Evolutionary conservation across 1,284 basidiomycete species (phyloP), one percentile per base, ranked within the genome.

Genomic region (Irpex lacteus): DNA sequence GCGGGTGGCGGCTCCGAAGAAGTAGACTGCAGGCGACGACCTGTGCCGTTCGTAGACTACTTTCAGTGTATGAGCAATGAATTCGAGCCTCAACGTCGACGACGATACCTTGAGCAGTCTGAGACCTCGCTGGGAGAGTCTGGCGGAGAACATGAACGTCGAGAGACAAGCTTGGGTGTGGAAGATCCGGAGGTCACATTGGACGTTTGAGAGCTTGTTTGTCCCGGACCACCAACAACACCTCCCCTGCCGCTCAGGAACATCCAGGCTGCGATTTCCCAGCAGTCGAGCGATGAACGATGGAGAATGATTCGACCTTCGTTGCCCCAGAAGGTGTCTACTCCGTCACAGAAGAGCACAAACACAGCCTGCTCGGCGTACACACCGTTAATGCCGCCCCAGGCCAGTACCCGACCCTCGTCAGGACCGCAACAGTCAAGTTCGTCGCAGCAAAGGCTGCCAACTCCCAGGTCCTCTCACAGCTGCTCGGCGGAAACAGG

Each of bases 281-380:
- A 60, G 63, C 63, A 64, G 60, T 66, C 65, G 59, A 67, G 69
- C 69, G 62, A 69, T 71, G 72, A 70, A 70, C 64, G 60, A 92
- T 92, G 89, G 90, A 92, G 80, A 90, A 84, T 82, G 91, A 91
- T 62, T 83, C 84, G 63, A 89, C 90, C 19, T 93, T 94, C 76
- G 88, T 92, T 64, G 92, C 92, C 40, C 92, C 92, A 64, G 92
- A 94, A 75, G 92, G 92, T 70, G 90, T 93, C 61, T 94, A 94
- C 78, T 88, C 90, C 19, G 83, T 92, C 72, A 90, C 87, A n/a
- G 92, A 94, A 70, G 91, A 93, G 72, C 88, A 91, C 80, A 92
- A 88, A 74, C 87, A 89, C 0, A 78, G 82, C 55, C 70, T 78
- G 47, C 68, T 82, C 55, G 81, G 83, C 61, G 77, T 81, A 34